phyloP scores from a whole-genome alignment of 257 asterid genomes.

The Solanum pimpinellifolium region DNA sequence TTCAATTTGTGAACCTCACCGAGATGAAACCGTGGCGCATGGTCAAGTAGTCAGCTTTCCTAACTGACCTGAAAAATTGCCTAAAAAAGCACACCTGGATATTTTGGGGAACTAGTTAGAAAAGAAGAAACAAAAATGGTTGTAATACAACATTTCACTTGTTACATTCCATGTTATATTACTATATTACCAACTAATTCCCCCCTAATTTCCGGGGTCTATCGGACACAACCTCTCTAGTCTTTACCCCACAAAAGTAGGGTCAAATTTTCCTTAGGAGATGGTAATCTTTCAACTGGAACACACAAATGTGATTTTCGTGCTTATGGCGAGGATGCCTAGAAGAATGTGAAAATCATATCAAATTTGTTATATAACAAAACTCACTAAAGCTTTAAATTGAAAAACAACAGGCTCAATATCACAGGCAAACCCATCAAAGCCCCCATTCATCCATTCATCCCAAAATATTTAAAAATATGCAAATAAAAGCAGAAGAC shows the following conservation, averaged over 20 bases:
- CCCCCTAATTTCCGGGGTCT: neutral
- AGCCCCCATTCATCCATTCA: neutral
- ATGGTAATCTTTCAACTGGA: neutral
- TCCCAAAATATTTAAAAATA: neutral
- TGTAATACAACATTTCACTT: neutral
- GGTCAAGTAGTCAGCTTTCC: slow-evolving; percentile 73
- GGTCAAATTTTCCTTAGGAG: neutral
- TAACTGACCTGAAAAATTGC: slow-evolving; percentile 72
- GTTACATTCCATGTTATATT: neutral
- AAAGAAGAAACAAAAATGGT: neutral
- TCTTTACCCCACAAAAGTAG: neutral
- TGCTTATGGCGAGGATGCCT: neutral
- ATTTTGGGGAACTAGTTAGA: neutral
- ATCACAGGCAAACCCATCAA: neutral
- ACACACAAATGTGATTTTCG: neutral
- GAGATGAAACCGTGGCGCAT: slow-evolving; percentile 87
- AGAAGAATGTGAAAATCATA: neutral
- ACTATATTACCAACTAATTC: neutral
- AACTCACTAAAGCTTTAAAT: neutral
- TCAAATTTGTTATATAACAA: neutral
- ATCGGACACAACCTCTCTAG: neutral
- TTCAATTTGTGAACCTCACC: slow-evolving; percentile 31
- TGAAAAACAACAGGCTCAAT: neutral
- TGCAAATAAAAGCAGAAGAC: neutral
- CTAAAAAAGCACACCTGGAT: slow-evolving; percentile 72